Evolutionary conservation across 495 filamentous ascomycete species (phyloP).

Genomic region (Sabuloglossum arenarium): DNA sequence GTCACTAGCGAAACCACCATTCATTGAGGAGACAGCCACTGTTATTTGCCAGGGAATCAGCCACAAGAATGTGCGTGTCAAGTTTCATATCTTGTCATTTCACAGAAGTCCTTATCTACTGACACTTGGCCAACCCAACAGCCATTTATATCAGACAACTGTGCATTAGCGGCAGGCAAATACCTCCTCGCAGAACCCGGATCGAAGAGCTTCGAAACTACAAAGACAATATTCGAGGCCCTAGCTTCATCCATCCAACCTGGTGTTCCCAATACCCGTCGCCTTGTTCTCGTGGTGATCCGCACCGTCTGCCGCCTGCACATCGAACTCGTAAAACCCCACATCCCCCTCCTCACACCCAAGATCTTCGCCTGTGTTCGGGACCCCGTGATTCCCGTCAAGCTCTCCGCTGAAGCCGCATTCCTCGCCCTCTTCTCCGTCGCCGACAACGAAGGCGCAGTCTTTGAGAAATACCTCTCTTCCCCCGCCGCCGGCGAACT

Average conservation of each 20-base stretch:
- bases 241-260: conserved; percentile 54
- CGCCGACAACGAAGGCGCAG: conserved; percentile 59
- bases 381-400: conserved; percentile 87
- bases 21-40: conserved; percentile 47
- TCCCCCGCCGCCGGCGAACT: conserved; percentile 37
- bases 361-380: conserved; percentile 80
- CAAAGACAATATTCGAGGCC: conserved; percentile 57
- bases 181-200: conserved; percentile 46
- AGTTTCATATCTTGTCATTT: conserved; percentile 6
- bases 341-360: conserved; percentile 55
- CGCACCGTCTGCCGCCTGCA: conserved; percentile 63
- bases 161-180: conserved; percentile 86
- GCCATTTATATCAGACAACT: conserved; percentile 74
- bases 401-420: conserved; percentile 83
- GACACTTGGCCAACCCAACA: conserved; percentile 13
- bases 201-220: conserved; percentile 40
- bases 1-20: conserved; percentile 36
- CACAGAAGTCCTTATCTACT: conserved; percentile 5
- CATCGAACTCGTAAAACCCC: conserved; percentile 54
- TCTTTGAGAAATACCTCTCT: conserved; percentile 82
- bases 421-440: conserved; percentile 90
- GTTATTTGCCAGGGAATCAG: conserved; percentile 64
- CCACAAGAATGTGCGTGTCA: conserved; percentile 41
- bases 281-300: conserved; percentile 71
- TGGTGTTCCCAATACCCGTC: conserved; percentile 59